These are phyloP conservation scores for Rhododendron williamsianum DNA, from an alignment of 148 eudicot species.

Conservation along the genomic window DNA sequence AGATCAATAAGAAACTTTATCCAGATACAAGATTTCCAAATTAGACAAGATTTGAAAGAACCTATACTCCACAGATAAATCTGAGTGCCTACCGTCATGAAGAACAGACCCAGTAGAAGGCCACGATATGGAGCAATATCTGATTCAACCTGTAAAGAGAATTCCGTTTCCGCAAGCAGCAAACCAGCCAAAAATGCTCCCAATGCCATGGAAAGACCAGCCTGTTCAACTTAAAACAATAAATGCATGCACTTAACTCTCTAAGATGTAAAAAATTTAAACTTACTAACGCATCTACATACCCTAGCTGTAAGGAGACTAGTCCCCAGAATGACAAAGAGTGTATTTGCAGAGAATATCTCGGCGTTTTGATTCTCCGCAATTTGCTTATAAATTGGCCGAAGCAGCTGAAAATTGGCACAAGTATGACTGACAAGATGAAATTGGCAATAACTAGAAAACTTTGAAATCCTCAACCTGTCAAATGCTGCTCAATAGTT, in stretches of 20 bases:
- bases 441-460: background rate
- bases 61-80: background rate
- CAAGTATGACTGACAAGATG: slow-evolving; percentile 4
- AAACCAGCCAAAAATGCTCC: slow-evolving; percentile 99
- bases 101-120: slow-evolving; percentile 94
- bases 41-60: background rate
- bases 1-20: background rate
- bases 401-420: slow-evolving; percentile 69
- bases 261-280: background rate
- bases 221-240: slow-evolving; percentile 41
- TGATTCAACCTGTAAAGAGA: slow-evolving; percentile 96
- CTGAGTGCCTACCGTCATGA: slow-evolving; percentile 76
- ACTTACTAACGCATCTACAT: slow-evolving; percentile 17
- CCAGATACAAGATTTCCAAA: background rate
- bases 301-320: slow-evolving; percentile 99
- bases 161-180: slow-evolving; percentile 97
- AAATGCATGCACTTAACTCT: background rate
- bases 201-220: slow-evolving; percentile 98
- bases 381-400: slow-evolving; percentile 93
- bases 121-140: slow-evolving; percentile 99
- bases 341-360: slow-evolving; percentile 95
- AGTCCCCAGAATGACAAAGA: slow-evolving; percentile 89
- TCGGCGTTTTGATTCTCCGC: slow-evolving; percentile 97
- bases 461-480: background rate
- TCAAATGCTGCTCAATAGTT: background rate